phyloP scores from a whole-genome alignment of 2,329 filamentous ascomycete species.

The Aulographum hederae region DNA sequence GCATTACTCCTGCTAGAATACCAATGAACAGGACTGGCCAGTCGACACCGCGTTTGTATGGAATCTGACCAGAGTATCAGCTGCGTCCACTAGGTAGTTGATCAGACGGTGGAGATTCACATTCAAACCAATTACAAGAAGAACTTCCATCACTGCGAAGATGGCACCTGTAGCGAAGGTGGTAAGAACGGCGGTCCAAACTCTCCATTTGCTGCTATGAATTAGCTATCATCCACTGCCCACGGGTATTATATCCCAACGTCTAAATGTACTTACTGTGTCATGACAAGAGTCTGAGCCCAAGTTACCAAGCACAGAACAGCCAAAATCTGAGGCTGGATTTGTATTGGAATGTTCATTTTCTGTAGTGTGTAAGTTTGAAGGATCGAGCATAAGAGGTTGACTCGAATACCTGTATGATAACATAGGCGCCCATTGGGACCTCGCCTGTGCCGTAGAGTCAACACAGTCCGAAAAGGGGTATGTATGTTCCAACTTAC shows the following conservation, averaged over 20 bases:
- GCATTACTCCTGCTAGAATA: slow-evolving; percentile 36
- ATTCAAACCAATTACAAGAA: slow-evolving; percentile 37
- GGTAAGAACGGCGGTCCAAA: slow-evolving; percentile 25
- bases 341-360: slow-evolving; percentile 34
- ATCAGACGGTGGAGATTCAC: slow-evolving; percentile 17
- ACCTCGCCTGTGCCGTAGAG: slow-evolving; percentile 23
- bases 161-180: slow-evolving; percentile 21
- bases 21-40: slow-evolving; percentile 39
- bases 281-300: slow-evolving; percentile 26
- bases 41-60: slow-evolving; percentile 34
- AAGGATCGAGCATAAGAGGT: background rate
- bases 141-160: slow-evolving; percentile 35
- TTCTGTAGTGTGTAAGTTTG: slow-evolving; percentile 17
- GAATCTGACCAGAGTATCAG: slow-evolving; percentile 19
- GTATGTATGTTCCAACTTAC: no score
- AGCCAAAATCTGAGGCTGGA: slow-evolving; percentile 36
- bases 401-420: slow-evolving; percentile 29
- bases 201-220: background rate
- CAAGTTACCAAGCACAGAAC: slow-evolving; percentile 30
- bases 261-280: background rate
- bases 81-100: no score
- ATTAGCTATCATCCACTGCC: slow-evolving; percentile 14
- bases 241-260: slow-evolving; percentile 22
- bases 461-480: no score
- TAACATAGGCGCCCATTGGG: slow-evolving; percentile 33